phyloP scores from a whole-genome alignment of 2,329 filamentous ascomycete species.

The Colletotrichum tropicicola region DNA sequence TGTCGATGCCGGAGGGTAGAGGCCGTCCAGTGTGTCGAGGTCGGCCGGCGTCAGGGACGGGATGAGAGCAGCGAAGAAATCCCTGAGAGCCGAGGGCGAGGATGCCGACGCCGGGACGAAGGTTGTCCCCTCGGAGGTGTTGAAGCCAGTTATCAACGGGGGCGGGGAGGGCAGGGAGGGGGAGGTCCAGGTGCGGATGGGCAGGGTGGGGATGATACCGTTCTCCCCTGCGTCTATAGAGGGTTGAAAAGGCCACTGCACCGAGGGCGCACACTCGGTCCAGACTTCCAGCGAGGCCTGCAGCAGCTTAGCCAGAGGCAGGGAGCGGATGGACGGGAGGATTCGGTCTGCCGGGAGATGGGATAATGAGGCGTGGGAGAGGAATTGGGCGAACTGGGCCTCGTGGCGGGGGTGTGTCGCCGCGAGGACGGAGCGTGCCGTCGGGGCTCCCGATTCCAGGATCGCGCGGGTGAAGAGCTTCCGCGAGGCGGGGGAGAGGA shows the following conservation, averaged over 20 bases:
- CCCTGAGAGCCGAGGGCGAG: slow-evolving; percentile 46
- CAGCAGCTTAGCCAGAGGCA: slow-evolving; percentile 48
- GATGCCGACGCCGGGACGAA: slow-evolving; percentile 64
- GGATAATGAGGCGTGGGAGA: slow-evolving; percentile 59
- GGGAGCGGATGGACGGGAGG: slow-evolving; percentile 57
- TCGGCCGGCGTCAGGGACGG: slow-evolving; percentile 63
- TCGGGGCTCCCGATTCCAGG: slow-evolving; percentile 65
- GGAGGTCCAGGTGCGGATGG: slow-evolving; percentile 66
- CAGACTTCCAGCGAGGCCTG: slow-evolving; percentile 54
- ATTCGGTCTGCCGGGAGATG: slow-evolving; percentile 56
- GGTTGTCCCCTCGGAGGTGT: slow-evolving; percentile 72
- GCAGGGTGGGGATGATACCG: slow-evolving; percentile 63
- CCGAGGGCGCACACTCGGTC: slow-evolving; percentile 48
- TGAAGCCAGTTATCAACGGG: slow-evolving; percentile 72
- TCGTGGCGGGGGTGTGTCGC: slow-evolving; percentile 66
- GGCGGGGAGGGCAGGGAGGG: slow-evolving; percentile 64
- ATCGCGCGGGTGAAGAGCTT: slow-evolving; percentile 62
- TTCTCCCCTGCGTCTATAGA: slow-evolving; percentile 61
- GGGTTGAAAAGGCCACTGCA: slow-evolving; percentile 74
- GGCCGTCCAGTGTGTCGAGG: slow-evolving; percentile 59
- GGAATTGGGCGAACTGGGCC: slow-evolving; percentile 64
- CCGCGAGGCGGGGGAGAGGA: slow-evolving; percentile 58
- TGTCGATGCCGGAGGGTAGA: slow-evolving; percentile 63
- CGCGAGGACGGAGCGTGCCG: slow-evolving; percentile 61
- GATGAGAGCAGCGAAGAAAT: slow-evolving; percentile 71